Conservation (phyloP, 1,139 yeast genomes). For the Wickerhamomyces sp. region DNA sequence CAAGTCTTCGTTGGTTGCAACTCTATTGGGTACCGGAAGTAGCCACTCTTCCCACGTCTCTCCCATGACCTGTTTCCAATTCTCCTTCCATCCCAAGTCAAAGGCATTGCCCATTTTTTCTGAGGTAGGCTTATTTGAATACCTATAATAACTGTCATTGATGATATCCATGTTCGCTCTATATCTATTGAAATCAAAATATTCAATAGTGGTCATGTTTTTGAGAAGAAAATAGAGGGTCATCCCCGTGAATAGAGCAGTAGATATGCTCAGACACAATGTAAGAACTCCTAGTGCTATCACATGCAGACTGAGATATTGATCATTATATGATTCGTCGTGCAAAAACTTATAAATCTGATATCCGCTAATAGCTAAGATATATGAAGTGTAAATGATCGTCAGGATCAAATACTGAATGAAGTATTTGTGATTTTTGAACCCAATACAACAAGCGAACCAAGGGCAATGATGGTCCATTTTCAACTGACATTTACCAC, state of each 20-base stretch:
- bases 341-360: constrained; percentile 50
- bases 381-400: constrained; percentile 43
- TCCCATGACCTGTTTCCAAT: constrained; percentile 79
- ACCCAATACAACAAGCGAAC: constrained; percentile 90
- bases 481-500: constrained; percentile 64
- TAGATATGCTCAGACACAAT: constrained; percentile 59
- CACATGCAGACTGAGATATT: constrained; percentile 53
- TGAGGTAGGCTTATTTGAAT: constrained; percentile 35
- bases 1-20: constrained; percentile 25
- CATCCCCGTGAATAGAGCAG: constrained; percentile 54
- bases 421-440: constrained; percentile 71
- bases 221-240: constrained; percentile 53
- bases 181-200: constrained; percentile 57
- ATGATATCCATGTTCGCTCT: constrained; percentile 40
- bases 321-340: constrained; percentile 34
- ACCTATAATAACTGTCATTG: constrained; percentile 35
- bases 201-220: constrained; percentile 81
- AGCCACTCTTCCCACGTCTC: constrained; percentile 58
- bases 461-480: constrained; percentile 98
- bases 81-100: constrained; percentile 59
- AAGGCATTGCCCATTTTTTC: constrained; percentile 58
- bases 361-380: constrained; percentile 34
- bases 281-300: constrained; percentile 58
- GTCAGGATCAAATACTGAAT: constrained; percentile 67
- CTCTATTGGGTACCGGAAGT: constrained; percentile 45